Evolutionary conservation across 768 basidiomycete species (phyloP).

Genomic region (Rhizopogon rudus): DNA sequence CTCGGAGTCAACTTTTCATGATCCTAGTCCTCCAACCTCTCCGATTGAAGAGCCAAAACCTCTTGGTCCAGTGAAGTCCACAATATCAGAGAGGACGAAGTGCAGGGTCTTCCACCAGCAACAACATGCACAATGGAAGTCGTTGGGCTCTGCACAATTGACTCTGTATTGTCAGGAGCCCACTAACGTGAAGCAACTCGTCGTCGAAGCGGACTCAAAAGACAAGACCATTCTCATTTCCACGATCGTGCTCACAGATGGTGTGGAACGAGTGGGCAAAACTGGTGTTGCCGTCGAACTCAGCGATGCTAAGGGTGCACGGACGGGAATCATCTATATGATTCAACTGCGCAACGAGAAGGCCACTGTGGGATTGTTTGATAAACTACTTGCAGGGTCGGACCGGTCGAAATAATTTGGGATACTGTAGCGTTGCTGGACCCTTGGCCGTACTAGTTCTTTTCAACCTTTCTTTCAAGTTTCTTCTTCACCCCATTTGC

Average conservation of each 20-base stretch:
- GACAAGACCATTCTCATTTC: slow-evolving; percentile 80
- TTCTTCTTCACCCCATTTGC: slow-evolving; percentile 7
- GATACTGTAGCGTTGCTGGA: neutral
- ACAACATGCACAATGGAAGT: slow-evolving; percentile 97
- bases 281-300: slow-evolving; percentile 97
- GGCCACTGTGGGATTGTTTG: slow-evolving; percentile 79
- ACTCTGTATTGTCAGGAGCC: slow-evolving; percentile 84
- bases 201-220: slow-evolving; percentile 82
- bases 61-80: slow-evolving; percentile 67
- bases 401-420: slow-evolving; percentile 43
- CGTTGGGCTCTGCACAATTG: slow-evolving; percentile 81
- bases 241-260: slow-evolving; percentile 93
- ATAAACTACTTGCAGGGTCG: slow-evolving; percentile 82
- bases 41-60: slow-evolving; percentile 56
- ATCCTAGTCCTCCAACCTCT: slow-evolving; percentile 81
- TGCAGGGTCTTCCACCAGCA: slow-evolving; percentile 98
- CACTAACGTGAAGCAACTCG: slow-evolving; percentile 92
- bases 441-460: neutral
- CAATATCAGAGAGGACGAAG: slow-evolving; percentile 88
- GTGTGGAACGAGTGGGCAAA: slow-evolving; percentile 97
- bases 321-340: slow-evolving; percentile 97
- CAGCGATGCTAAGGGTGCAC: slow-evolving; percentile 75
- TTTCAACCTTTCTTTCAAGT: neutral
- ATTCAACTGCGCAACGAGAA: slow-evolving; percentile 90
- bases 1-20: slow-evolving; percentile 49